A percentile compares a stretch with the other conserved stretches of the same genome.
phyloP scores from a whole-genome alignment of 164 flowering plant species.

The Cinnamomum micranthum region DNA sequence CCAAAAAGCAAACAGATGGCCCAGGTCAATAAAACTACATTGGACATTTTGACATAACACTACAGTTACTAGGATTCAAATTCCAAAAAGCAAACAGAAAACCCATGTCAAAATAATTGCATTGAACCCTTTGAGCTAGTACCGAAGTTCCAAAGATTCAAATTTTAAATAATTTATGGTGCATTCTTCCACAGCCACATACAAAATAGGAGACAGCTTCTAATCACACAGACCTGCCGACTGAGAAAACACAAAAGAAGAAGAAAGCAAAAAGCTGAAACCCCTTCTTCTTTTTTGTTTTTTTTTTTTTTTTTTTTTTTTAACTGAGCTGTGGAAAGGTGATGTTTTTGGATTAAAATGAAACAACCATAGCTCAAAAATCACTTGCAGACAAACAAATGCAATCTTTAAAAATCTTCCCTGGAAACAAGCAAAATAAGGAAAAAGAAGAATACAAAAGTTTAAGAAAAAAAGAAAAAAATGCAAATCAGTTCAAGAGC shows the following conservation, averaged over 20 bases:
- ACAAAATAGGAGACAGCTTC: no score
- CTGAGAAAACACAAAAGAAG: neutral
- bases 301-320: no score
- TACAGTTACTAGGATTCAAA: constrained; percentile 4
- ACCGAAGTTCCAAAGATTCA: neutral
- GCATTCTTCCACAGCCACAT: no score
- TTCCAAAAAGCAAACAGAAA: neutral
- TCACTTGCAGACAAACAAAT: no score
- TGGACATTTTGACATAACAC: neutral
- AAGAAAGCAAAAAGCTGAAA: no score
- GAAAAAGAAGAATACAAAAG: neutral
- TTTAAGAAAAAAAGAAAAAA: neutral
- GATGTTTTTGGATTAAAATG: neutral
- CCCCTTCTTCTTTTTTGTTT: no score
- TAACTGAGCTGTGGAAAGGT: neutral
- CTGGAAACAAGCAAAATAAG: neutral
- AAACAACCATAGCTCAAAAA: neutral
- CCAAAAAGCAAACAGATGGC: neutral
- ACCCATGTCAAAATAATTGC: neutral
- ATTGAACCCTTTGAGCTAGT: neutral
- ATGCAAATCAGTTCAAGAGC: neutral
- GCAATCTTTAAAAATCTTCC: no score
- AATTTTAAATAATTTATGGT: no score
- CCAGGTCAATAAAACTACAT: neutral
- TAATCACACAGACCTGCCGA: neutral